These are phyloP conservation scores for Phaffomyces antillensis DNA, from an alignment of 805 yeast species.

Conservation along the genomic window DNA sequence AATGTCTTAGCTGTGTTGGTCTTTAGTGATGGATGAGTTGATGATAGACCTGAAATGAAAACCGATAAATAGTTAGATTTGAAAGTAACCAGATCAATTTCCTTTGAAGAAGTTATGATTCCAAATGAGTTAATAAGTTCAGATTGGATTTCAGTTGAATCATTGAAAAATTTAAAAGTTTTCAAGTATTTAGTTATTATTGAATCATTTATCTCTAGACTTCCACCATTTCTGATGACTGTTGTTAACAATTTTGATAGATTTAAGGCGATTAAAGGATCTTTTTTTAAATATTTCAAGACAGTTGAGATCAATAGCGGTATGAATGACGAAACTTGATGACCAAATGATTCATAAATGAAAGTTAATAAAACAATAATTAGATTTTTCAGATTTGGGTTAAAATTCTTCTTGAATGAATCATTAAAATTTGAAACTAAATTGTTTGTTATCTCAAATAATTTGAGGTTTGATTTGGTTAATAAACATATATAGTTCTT, in stretches of 20 bases:
- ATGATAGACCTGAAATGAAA: constrained; percentile 17
- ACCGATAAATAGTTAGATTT: constrained; percentile 10
- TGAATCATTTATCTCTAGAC: constrained; percentile 12
- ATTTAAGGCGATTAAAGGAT: constrained; percentile 17
- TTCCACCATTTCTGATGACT: constrained; percentile 19
- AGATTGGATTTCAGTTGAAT: constrained; percentile 10
- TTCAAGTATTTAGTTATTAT: constrained; percentile 12
- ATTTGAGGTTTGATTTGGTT: constrained; percentile 14
- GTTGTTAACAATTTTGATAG: constrained; percentile 15
- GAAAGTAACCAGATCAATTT: constrained; percentile 25
- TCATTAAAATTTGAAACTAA: constrained; percentile 23
- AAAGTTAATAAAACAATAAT: constrained; percentile 24
- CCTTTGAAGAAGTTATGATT: constrained; percentile 21
- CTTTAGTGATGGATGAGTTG: constrained; percentile 6
- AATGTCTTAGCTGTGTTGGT: constrained; percentile 27
- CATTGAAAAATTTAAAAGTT: constrained; percentile 14
- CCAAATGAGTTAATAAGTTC: constrained; percentile 13
- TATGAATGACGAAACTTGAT: constrained; percentile 26
- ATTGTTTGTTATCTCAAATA: constrained; percentile 24
- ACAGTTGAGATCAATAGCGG: constrained; percentile 25
- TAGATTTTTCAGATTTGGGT: constrained; percentile 23
- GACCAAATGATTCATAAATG: constrained; percentile 27
- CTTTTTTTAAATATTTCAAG: constrained; percentile 29
- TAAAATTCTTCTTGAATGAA: constrained; percentile 15
- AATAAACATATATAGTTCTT: constrained; percentile 19